Evolutionary conservation across 2,329 filamentous ascomycete species (phyloP).

Genomic region (Penicillium paneum): DNA sequence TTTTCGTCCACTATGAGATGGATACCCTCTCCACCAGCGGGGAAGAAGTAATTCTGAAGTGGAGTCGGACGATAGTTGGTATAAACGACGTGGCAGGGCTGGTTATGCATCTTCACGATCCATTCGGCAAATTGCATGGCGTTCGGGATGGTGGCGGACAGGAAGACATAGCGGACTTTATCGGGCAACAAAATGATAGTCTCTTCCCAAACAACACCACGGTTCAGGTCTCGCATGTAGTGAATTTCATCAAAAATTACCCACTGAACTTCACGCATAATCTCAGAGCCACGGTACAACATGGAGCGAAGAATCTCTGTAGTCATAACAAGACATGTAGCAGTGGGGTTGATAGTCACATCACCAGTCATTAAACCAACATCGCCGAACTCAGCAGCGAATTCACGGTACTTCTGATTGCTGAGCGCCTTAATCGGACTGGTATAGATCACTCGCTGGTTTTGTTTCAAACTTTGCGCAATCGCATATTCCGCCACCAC

Average conservation of each 20-base stretch:
- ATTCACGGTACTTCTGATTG: slow-evolving; percentile 98
- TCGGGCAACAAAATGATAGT: slow-evolving; percentile 97
- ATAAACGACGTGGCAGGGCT: slow-evolving; percentile 98
- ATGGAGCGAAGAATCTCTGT: slow-evolving; percentile 98
- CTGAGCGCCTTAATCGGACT: slow-evolving; percentile 98
- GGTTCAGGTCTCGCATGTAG: slow-evolving; percentile 83
- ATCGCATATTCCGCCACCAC: slow-evolving; percentile 98
- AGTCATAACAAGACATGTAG: slow-evolving; percentile 97
- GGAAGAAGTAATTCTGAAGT: slow-evolving; percentile 97
- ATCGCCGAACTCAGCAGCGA: slow-evolving; percentile 91
- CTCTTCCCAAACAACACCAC: slow-evolving; percentile 98
- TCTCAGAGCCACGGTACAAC: slow-evolving; percentile 96
- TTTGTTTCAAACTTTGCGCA: slow-evolving; percentile 93
- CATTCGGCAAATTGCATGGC: slow-evolving; percentile 99
- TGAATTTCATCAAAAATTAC: slow-evolving; percentile 98
- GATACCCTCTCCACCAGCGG: slow-evolving; percentile 85
- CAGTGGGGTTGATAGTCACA: slow-evolving; percentile 98
- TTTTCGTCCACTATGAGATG: slow-evolving; percentile 96
- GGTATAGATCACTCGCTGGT: slow-evolving; percentile 98
- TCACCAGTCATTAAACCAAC: slow-evolving; percentile 98
- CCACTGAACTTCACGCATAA: slow-evolving; percentile 99
- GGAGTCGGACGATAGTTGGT: slow-evolving; percentile 97
- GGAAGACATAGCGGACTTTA: slow-evolving; percentile 97
- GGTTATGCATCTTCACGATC: slow-evolving; percentile 96
- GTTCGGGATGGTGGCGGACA: slow-evolving; percentile 97